phyloP scores from a whole-genome alignment of 73 alveolate genomes.

The Paramecium biaurelia region DNA sequence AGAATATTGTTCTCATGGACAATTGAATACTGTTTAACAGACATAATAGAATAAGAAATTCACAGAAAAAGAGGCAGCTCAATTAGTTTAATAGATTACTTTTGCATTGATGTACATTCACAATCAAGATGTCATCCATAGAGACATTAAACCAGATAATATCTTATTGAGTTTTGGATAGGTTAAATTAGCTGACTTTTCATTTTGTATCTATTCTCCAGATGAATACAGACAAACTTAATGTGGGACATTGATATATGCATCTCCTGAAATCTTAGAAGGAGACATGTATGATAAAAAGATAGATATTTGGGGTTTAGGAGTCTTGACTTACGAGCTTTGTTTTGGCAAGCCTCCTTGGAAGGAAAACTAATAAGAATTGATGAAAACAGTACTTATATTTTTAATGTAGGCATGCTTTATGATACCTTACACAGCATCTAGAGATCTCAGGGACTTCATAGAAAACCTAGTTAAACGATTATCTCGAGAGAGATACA shows the following conservation, averaged over 20 bases:
- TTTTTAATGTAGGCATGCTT: neutral
- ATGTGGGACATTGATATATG: slow-evolving; percentile 97
- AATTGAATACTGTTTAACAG: neutral
- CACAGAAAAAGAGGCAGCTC: slow-evolving; percentile 44
- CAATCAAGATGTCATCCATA: slow-evolving; percentile 46
- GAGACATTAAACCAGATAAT: slow-evolving; percentile 55
- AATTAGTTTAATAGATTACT: neutral
- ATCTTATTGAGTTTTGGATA: slow-evolving; percentile 22
- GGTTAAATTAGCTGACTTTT: neutral
- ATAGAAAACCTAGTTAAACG: neutral
- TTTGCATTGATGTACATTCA: slow-evolving; percentile 16
- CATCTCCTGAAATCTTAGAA: slow-evolving; percentile 96
- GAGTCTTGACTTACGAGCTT: slow-evolving; percentile 88
- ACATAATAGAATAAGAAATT: neutral
- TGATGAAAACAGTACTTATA: neutral
- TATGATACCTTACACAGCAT: neutral
- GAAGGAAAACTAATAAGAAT: neutral
- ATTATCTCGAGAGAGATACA: neutral
- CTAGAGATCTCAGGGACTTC: neutral
- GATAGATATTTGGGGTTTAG: slow-evolving; percentile 93
- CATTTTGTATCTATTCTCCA: slow-evolving; percentile 26
- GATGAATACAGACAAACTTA: slow-evolving; percentile 85
- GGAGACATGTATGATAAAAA: slow-evolving; percentile 79
- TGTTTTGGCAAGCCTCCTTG: slow-evolving; percentile 88
- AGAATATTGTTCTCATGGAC: slow-evolving; percentile 26